Conservation (phyloP, 75 land plant genomes). For the Adiantum capillusveneris region DNA sequence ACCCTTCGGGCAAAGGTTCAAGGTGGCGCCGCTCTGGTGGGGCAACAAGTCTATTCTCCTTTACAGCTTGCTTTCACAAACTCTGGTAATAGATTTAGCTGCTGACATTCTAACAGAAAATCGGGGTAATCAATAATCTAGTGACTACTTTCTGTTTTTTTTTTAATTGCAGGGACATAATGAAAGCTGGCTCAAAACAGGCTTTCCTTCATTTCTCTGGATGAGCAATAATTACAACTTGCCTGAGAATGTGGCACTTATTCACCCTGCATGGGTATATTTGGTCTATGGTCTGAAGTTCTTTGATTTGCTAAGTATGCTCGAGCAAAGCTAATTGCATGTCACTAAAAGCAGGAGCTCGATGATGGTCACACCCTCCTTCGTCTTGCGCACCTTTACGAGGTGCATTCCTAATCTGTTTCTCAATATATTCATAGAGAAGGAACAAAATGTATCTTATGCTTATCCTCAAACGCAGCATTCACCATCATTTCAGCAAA, state of each 20-base stretch:
- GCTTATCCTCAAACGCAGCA: too few relatives aligned
- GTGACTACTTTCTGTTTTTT: too few relatives aligned
- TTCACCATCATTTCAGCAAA: too few relatives aligned
- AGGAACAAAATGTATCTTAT: too few relatives aligned
- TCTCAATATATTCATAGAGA: too few relatives aligned
- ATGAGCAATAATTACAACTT: constrained; percentile 3
- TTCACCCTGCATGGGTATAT: constrained; percentile 5
- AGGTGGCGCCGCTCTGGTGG: constrained; percentile 8
- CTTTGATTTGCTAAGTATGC: too few relatives aligned
- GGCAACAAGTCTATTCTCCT: constrained; percentile 6
- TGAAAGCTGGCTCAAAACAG: background rate
- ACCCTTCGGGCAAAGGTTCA: constrained; percentile 1
- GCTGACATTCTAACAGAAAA: too few relatives aligned
- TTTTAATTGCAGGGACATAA: too few relatives aligned
- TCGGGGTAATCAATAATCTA: too few relatives aligned
- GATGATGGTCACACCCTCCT: constrained; percentile 50
- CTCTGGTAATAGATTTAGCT: too few relatives aligned
- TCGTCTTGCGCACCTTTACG: constrained; percentile 67
- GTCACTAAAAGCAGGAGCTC: constrained; percentile 32
- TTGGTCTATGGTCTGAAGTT: too few relatives aligned
- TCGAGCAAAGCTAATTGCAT: background rate
- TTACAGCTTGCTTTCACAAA: constrained; percentile 2
- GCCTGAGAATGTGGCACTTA: constrained; percentile 10
- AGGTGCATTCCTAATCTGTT: too few relatives aligned
- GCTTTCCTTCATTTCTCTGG: background rate